phyloP scores from a whole-genome alignment of 441 rosid genomes.

The Croton setiger region DNA sequence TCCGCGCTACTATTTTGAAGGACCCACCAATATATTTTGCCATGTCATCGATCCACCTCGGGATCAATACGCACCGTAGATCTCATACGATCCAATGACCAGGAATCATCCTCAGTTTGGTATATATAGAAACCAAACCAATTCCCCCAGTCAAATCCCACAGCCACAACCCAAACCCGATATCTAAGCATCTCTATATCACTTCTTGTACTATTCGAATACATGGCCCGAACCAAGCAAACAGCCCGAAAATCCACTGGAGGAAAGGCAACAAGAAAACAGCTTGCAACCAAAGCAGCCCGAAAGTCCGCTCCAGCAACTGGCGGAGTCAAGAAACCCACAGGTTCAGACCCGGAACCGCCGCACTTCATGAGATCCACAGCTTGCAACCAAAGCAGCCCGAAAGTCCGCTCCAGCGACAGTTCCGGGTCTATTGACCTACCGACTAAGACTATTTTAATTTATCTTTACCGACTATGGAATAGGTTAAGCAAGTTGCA shows the following conservation, averaged over 20 bases:
- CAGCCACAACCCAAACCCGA: not conserved
- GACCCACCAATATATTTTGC: not conserved
- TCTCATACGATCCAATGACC: not conserved
- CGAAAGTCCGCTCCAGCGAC: too few species aligned
- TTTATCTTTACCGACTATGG: not conserved
- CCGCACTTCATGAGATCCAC: slow-evolving; percentile 51
- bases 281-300: slow-evolving; percentile 49
- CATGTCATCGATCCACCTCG: slow-evolving; percentile 3
- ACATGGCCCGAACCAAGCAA: slow-evolving; percentile 55
- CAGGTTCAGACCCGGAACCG: slow-evolving; percentile 50
- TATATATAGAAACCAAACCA: not conserved
- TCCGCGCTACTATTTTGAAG: not conserved
- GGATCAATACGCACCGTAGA: not conserved
- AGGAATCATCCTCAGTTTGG: not conserved
- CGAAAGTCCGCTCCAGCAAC: slow-evolving; percentile 51
- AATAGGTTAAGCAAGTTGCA: not conserved
- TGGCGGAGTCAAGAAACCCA: slow-evolving; percentile 59
- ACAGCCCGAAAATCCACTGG: slow-evolving; percentile 52
- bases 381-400: too few species aligned
- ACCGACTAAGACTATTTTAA: too few species aligned
- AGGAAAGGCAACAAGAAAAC: slow-evolving; percentile 50
- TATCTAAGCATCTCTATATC: not conserved
- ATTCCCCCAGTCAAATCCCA: accelerated
- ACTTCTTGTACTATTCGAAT: not conserved
- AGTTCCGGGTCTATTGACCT: too few species aligned